These are phyloP conservation scores for Terana coerulea DNA, from an alignment of 768 basidiomycete species.

Conservation along the genomic window DNA sequence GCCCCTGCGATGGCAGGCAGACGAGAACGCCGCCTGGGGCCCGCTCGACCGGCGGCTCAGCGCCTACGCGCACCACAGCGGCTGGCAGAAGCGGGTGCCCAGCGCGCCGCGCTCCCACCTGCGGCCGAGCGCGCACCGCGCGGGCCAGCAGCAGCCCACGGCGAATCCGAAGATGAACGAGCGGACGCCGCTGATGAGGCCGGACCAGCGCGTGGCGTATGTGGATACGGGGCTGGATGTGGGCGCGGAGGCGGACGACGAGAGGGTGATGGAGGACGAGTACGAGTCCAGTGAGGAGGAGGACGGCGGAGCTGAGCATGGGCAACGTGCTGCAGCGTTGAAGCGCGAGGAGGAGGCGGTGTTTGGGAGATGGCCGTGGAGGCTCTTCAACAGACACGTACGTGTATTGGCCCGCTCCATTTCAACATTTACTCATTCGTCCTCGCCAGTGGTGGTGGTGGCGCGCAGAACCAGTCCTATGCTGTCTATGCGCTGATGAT, in stretches of 20 bases:
- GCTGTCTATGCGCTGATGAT: slow-evolving; percentile 52
- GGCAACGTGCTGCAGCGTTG: slow-evolving; percentile 29
- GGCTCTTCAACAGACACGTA: slow-evolving; percentile 69
- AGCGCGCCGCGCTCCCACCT: slow-evolving; percentile 7
- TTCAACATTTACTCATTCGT: not conserved
- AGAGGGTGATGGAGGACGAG: slow-evolving; percentile 13
- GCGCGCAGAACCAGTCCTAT: slow-evolving; percentile 60
- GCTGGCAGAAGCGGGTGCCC: slow-evolving; percentile 10
- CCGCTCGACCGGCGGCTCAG: slow-evolving; percentile 58
- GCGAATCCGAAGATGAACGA: slow-evolving; percentile 28
- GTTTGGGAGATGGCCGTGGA: slow-evolving; percentile 67
- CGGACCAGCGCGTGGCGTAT: slow-evolving; percentile 21
- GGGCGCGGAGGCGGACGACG: slow-evolving; percentile 17
- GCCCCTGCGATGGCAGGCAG: slow-evolving; percentile 57
- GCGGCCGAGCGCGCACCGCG: slow-evolving; percentile 13
- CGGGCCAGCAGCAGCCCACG: slow-evolving; percentile 16
- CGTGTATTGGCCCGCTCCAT: slow-evolving; percentile 23
- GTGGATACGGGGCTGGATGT: slow-evolving; percentile 16
- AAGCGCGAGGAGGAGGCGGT: slow-evolving; percentile 48
- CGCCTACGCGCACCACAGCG: slow-evolving; percentile 20
- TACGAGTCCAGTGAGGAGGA: slow-evolving; percentile 22
- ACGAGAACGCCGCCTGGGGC: slow-evolving; percentile 51
- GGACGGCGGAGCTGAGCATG: slow-evolving; percentile 22
- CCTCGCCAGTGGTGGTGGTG: slow-evolving; percentile 79
- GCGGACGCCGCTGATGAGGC: slow-evolving; percentile 35